Base-by-base conservation (phyloP, 805 yeast genomes). In the Candida krabiensis region DNA sequence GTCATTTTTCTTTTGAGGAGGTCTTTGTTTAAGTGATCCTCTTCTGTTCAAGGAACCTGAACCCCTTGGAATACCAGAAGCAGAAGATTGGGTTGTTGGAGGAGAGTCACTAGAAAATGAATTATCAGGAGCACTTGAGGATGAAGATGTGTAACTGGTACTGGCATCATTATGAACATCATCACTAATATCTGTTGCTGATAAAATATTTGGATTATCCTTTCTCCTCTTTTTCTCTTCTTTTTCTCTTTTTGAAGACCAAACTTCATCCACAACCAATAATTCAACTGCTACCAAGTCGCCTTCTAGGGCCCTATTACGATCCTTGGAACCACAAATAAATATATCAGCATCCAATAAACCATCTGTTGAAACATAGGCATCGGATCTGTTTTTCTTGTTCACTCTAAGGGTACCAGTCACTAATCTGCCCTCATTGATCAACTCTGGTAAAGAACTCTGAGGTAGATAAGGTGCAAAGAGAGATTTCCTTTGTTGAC, bases 381-480 rank as follows among this genome's bases (percentile, higher is more conserved):
- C 99, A 65, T 93, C 98, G 1, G 96, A 88, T 53, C 99, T 75
- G 61, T 93, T 93, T 64, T 93, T 93, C 64, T 89, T 90, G 67
- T 93, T 93, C 30, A 93, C 99, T 49, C 99, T 77, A 53, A 93
- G 70, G 19, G 83, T 84, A 52, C 99, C 99, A 3, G 95, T 83
- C 6, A 93, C 98, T 37, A 93, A 71, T 47, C 89, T 78, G 15
- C 98, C 98, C 47, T 91, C 96, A 46, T 79, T 77, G 30, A 93
- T 83, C 43, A 93, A 70, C 18, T 83, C 95, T 2, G 98, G 98
- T 33, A 93, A 77, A 3, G 95, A 80, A 3, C 89, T 83, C 58
- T 93, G 99, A 4, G 98, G 96, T 36, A 93, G 73, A 58, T 93
- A 93, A 5, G 99, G 99, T 12, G 97, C 96, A 68, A 93, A 93